Conservation (phyloP, 139 green algal species). For the Auxenochlorella protothecoides region DNA sequence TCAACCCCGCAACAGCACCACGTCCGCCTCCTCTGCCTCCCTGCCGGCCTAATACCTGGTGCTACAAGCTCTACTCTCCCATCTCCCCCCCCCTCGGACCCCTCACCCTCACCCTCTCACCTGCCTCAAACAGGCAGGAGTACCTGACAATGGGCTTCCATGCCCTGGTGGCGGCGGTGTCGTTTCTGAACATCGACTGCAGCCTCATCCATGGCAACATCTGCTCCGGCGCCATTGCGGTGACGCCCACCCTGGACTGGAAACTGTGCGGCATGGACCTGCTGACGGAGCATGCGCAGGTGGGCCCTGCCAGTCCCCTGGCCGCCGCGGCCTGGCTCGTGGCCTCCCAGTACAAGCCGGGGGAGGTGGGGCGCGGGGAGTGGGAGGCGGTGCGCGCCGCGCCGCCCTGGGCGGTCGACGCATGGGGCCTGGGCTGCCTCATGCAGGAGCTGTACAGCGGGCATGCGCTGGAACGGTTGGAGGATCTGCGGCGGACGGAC, state of each 20-base stretch:
- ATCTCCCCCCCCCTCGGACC: background rate
- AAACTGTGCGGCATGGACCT: constrained; percentile 90
- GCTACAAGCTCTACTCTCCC: no score
- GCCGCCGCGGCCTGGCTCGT: constrained; percentile 47
- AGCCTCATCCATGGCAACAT: constrained; percentile 89
- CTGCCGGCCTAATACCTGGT: no score
- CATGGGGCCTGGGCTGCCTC: constrained; percentile 94
- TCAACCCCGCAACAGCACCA: no score
- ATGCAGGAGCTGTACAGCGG: constrained; percentile 73
- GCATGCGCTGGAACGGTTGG: constrained; percentile 36
- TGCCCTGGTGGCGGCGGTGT: constrained; percentile 76
- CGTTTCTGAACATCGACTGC: constrained; percentile 94
- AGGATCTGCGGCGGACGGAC: constrained; percentile 69
- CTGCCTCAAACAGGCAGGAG: constrained; percentile 37
- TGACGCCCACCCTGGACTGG: constrained; percentile 88
- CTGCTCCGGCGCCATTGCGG: constrained; percentile 71
- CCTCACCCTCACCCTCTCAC: background rate
- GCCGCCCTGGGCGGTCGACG: constrained; percentile 88
- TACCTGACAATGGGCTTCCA: constrained; percentile 84
- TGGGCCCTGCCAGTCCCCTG: constrained; percentile 13
- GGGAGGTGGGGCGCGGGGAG: constrained; percentile 72
- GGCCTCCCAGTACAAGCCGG: constrained; percentile 75
- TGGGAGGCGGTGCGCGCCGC: constrained; percentile 58
- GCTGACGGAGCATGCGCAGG: constrained; percentile 54
- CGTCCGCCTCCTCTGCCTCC: no score